Conservation (phyloP, 805 yeast genomes). For the Candida silvicultrix region DNA sequence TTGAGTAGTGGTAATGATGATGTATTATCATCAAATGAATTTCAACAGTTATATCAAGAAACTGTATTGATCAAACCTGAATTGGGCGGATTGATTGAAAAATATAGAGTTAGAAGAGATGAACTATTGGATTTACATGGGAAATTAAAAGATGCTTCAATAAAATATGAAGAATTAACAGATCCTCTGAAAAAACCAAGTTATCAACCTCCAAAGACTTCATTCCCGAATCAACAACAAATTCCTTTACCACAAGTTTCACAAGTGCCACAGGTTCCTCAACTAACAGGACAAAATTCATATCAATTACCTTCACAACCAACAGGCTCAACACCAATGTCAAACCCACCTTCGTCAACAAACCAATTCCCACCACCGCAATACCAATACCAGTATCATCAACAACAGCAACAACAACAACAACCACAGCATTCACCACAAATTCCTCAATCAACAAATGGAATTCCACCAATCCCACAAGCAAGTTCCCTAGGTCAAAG, state of each 20-base stretch:
- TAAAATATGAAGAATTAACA: constrained; percentile 61
- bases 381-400: too few relatives aligned
- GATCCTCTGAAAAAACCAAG: constrained; percentile 32
- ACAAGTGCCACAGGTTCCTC: neutral
- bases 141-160: constrained; percentile 63
- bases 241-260: neutral
- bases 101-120: constrained; percentile 69
- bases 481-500: too few relatives aligned
- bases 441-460: neutral
- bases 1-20: constrained; percentile 27
- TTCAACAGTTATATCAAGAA: constrained; percentile 67
- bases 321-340: too few relatives aligned
- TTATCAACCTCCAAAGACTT: constrained; percentile 1
- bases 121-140: constrained; percentile 69
- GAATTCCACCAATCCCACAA: neutral
- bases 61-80: constrained; percentile 69
- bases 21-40: constrained; percentile 42
- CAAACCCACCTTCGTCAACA: too few relatives aligned
- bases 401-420: neutral
- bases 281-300: neutral
- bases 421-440: neutral
- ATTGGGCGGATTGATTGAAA: constrained; percentile 68
- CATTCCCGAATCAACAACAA: neutral
- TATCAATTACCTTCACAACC: too few relatives aligned
- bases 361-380: too few relatives aligned